These are phyloP conservation scores for Xylaria sp. DNA, from an alignment of 2,329 filamentous ascomycete genomes.

Conservation along the genomic window DNA sequence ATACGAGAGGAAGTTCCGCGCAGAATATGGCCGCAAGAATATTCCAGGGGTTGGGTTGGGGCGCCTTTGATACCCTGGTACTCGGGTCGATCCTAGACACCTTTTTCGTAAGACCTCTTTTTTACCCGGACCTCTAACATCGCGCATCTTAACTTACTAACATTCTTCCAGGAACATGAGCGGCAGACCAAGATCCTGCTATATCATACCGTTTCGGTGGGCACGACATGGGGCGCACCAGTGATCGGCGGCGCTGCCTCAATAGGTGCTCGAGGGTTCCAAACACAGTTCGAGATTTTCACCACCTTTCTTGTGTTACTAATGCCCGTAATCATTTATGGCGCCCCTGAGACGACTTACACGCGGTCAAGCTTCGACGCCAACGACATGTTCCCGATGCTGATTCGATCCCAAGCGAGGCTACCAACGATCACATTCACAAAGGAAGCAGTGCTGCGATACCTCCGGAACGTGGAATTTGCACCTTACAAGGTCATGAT, in stretches of 20 bases:
- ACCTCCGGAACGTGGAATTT: constrained; percentile 55
- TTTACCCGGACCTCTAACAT: constrained; percentile 43
- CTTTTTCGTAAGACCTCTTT: constrained; percentile 59
- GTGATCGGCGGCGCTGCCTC: constrained; percentile 64
- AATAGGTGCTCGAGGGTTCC: constrained; percentile 54
- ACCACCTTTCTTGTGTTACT: constrained; percentile 60
- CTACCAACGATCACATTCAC: constrained; percentile 47
- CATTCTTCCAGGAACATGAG: constrained; percentile 62
- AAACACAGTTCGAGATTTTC: constrained; percentile 63
- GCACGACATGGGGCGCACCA: constrained; percentile 65
- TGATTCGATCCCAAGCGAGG: constrained; percentile 35
- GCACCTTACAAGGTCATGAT: constrained; percentile 51
- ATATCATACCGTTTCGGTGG: constrained; percentile 58
- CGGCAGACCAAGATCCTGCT: constrained; percentile 58
- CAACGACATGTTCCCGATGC: constrained; percentile 33
- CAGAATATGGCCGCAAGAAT: constrained; percentile 64
- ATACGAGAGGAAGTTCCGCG: constrained; percentile 54
- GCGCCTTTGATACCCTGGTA: constrained; percentile 66
- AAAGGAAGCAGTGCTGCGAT: constrained; percentile 51
- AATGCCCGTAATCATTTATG: constrained; percentile 60
- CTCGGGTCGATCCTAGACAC: constrained; percentile 66
- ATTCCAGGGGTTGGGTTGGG: constrained; percentile 69
- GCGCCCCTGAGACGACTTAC: constrained; percentile 64
- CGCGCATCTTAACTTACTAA: constrained; percentile 41
- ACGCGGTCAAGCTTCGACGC: constrained; percentile 53